Percentiles rank a stretch among this genome's conserved stretches.
Evolutionary conservation across 345 rosid genomes (phyloP).

Genomic region (Combretum micranthum): DNA sequence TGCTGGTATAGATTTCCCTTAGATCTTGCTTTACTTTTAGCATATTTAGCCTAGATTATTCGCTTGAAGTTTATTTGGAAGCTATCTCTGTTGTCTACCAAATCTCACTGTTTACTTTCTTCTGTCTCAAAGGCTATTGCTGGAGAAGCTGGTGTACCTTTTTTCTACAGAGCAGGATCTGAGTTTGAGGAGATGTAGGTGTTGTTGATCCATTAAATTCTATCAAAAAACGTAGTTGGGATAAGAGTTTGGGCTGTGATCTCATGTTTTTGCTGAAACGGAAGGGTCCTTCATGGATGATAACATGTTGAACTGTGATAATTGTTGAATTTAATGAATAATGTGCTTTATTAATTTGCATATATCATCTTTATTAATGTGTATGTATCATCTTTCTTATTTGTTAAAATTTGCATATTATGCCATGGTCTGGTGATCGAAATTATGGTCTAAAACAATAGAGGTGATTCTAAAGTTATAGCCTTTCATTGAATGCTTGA

Average conservation of each 20-base stretch:
- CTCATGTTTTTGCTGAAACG: background rate
- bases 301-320: no score
- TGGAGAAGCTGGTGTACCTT: conserved; percentile 99
- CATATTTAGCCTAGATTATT: conserved; percentile 2
- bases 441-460: no score
- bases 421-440: no score
- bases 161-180: conserved; percentile 98
- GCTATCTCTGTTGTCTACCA: background rate
- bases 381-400: no score
- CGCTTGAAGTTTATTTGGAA: conserved; percentile 1
- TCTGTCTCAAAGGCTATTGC: conserved; percentile 76
- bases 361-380: no score
- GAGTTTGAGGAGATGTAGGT: conserved; percentile 99
- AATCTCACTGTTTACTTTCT: conserved; percentile 1
- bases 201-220: background rate
- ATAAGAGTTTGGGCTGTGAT: background rate
- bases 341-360: no score
- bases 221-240: background rate
- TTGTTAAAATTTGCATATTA: no score
- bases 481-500: no score
- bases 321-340: no score
- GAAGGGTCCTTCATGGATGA: background rate
- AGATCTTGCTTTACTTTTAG: no score
- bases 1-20: no score
- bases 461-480: no score